Percentiles rank a stretch among this genome's conserved stretches.
phyloP scores from a whole-genome alignment of 139 green algal genomes.

The Picochlorum sp. region DNA sequence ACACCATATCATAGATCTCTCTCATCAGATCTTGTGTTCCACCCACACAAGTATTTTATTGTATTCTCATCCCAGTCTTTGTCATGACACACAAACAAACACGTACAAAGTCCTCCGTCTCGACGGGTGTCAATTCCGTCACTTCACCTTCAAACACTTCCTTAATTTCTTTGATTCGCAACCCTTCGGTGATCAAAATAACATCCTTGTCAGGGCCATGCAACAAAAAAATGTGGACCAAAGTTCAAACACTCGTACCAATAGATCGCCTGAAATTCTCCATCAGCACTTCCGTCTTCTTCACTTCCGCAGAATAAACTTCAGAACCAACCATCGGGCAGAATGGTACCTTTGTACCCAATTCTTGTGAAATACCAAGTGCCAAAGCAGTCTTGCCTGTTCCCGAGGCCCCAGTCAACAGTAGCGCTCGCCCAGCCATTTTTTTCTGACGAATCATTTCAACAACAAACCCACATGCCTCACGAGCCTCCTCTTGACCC shows the following conservation, averaged over 20 bases:
- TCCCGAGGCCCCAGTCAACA: slow-evolving; percentile 91
- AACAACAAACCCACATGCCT: slow-evolving; percentile 94
- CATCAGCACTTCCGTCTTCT: slow-evolving; percentile 99
- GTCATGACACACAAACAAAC: no score
- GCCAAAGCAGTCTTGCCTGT: slow-evolving; percentile 98
- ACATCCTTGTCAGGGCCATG: neutral
- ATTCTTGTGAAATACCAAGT: slow-evolving; percentile 91
- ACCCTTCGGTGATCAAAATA: slow-evolving; percentile 42
- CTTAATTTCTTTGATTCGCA: slow-evolving; percentile 99
- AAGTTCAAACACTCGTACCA: slow-evolving; percentile 38
- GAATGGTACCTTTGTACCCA: slow-evolving; percentile 89
- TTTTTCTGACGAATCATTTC: slow-evolving; percentile 98
- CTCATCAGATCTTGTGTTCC: neutral
- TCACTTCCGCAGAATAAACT: slow-evolving; percentile 97
- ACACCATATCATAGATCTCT: slow-evolving; percentile 4
- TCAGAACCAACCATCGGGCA: slow-evolving; percentile 98
- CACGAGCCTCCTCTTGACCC: slow-evolving; percentile 85
- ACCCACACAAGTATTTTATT: no score
- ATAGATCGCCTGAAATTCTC: slow-evolving; percentile 97
- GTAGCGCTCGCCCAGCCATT: slow-evolving; percentile 91
- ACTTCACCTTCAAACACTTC: slow-evolving; percentile 99
- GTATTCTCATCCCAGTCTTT: neutral
- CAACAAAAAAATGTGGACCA: neutral
- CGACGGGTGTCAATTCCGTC: slow-evolving; percentile 92
- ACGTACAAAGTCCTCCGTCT: slow-evolving; percentile 52